Evolutionary conservation across 1,284 basidiomycete genomes (phyloP).

Genomic region (Ustilago lituana): DNA sequence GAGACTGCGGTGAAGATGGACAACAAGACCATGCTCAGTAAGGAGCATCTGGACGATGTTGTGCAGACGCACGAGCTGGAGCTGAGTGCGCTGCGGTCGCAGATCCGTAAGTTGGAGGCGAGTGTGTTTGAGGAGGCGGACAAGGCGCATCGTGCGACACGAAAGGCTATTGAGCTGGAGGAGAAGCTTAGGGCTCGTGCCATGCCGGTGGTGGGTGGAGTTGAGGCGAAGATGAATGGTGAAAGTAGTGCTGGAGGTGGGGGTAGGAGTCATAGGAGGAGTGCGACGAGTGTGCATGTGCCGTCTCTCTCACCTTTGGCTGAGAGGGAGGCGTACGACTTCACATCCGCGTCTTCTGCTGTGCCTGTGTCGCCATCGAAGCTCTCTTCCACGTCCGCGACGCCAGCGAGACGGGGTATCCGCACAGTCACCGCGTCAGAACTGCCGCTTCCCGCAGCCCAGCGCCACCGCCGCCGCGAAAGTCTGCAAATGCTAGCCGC

Average conservation of each 20-base stretch:
- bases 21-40: conserved; percentile 40
- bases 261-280: conserved; percentile 22
- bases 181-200: conserved; percentile 8
- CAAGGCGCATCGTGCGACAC: conserved; percentile 41
- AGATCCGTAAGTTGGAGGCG: conserved; percentile 55
- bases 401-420: conserved; percentile 26
- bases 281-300: conserved; percentile 33
- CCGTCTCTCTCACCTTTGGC: conserved; percentile 39
- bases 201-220: too few species aligned
- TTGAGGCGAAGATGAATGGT: not conserved
- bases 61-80: conserved; percentile 51
- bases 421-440: conserved; percentile 33
- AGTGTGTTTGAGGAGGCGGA: conserved; percentile 55
- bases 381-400: not conserved
- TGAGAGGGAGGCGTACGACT: conserved; percentile 29
- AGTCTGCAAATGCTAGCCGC: conserved; percentile 45
- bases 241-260: not conserved
- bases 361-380: not conserved
- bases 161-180: conserved; percentile 49
- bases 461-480: conserved; percentile 37
- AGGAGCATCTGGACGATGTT: conserved; percentile 46
- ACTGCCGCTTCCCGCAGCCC: conserved; percentile 32
- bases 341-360: not conserved
- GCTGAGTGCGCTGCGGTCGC: conserved; percentile 39
- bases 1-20: conserved; percentile 15